Evolutionary conservation across 2,329 filamentous ascomycete genomes (phyloP).

Genomic region (Thermomyces lanuginosus): DNA sequence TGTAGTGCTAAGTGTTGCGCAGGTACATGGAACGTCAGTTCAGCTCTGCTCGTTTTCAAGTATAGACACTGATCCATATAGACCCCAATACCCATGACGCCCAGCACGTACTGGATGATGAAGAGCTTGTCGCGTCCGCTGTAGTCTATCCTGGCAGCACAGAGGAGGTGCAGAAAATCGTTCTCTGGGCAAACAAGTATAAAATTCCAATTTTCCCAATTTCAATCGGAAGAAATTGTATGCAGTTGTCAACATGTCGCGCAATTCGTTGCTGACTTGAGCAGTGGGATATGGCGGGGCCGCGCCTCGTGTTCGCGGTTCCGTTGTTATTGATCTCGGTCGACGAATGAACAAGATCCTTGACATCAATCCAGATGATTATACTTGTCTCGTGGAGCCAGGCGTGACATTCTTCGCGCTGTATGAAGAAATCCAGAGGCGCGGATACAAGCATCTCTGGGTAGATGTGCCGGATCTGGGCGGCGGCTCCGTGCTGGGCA

Average conservation of each 20-base stretch:
- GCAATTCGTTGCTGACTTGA: not conserved
- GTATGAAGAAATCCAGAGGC: slow-evolving; percentile 21
- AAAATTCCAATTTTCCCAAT: slow-evolving; percentile 23
- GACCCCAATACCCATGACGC: slow-evolving; percentile 8
- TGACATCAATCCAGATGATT: slow-evolving; percentile 19
- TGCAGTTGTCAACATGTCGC: not conserved
- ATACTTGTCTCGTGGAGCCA: slow-evolving; percentile 28
- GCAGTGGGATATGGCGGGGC: slow-evolving; percentile 29
- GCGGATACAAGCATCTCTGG: slow-evolving; percentile 26
- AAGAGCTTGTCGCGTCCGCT: slow-evolving; percentile 5
- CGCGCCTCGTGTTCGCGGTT: slow-evolving; percentile 30
- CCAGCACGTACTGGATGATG: slow-evolving; percentile 5
- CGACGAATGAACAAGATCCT: slow-evolving; percentile 27
- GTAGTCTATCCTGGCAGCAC: slow-evolving; percentile 6
- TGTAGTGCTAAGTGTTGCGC: not conserved
- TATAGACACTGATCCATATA: slow-evolving; percentile 3
- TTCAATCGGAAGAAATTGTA: slow-evolving; percentile 22
- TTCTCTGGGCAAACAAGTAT: slow-evolving; percentile 12
- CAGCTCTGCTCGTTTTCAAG: not conserved
- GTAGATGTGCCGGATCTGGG: slow-evolving; percentile 24
- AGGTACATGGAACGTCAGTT: slow-evolving; percentile 5
- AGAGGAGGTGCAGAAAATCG: slow-evolving; percentile 8
- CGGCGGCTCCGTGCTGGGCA: slow-evolving; percentile 20
- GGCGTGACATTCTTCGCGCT: slow-evolving; percentile 28
- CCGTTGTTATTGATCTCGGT: slow-evolving; percentile 29